phyloP scores from a whole-genome alignment of 108 stramenopile species.

The Thalassiosira profunda region DNA sequence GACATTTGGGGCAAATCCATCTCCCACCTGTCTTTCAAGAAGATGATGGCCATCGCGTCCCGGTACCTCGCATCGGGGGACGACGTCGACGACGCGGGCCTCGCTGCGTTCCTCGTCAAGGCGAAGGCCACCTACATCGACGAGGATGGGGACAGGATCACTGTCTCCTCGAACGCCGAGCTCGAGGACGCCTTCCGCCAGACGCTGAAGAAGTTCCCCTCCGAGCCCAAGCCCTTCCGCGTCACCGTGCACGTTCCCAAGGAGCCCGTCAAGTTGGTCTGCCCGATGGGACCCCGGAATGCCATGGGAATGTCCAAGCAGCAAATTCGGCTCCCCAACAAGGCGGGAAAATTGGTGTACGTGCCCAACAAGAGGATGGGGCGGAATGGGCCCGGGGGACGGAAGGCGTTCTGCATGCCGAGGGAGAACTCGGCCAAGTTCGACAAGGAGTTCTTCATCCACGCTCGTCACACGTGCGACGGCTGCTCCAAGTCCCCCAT shows the following conservation, averaged over 20 bases:
- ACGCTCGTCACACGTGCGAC: slow-evolving; percentile 91
- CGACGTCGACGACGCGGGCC: slow-evolving; percentile 12
- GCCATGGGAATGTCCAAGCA: neutral
- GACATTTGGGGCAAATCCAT: slow-evolving; percentile 43
- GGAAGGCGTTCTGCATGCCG: neutral
- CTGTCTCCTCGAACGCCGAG: slow-evolving; percentile 70
- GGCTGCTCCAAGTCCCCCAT: slow-evolving; percentile 82
- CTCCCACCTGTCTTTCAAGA: slow-evolving; percentile 50
- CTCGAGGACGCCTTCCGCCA: slow-evolving; percentile 73
- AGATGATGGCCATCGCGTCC: slow-evolving; percentile 53
- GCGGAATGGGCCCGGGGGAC: no score
- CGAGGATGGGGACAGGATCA: slow-evolving; percentile 73
- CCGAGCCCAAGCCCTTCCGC: slow-evolving; percentile 55
- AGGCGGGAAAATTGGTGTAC: neutral
- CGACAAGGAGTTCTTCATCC: slow-evolving; percentile 59
- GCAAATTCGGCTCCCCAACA: neutral
- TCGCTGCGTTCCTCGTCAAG: slow-evolving; percentile 19
- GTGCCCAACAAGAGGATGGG: no score
- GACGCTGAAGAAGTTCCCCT: slow-evolving; percentile 40
- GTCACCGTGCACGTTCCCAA: slow-evolving; percentile 42
- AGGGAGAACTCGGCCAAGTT: slow-evolving; percentile 11
- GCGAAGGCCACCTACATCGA: slow-evolving; percentile 68
- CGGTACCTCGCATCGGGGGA: slow-evolving; percentile 21
- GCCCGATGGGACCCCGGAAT: slow-evolving; percentile 1
- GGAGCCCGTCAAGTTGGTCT: slow-evolving; percentile 2